Evolutionary conservation across 2,329 filamentous ascomycete genomes (phyloP), one percentile per base, ranked within the genome.

Genomic region (Cladophialophora yegresii): DNA sequence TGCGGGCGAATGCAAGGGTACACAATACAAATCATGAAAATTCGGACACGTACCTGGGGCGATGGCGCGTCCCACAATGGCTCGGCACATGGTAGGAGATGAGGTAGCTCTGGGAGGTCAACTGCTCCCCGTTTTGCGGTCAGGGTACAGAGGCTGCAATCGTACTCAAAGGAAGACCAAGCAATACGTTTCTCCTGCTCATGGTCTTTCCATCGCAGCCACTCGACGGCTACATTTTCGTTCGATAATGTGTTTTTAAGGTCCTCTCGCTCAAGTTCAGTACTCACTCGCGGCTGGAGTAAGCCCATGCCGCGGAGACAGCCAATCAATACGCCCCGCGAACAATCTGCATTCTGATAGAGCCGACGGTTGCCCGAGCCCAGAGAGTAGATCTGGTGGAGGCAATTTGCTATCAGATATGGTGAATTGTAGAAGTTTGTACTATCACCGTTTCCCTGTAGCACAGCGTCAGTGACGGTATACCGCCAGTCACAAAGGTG

Each of bases 141-240:
- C 49, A 68, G 28, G 7, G 66, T 68, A 50, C 66, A 65, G 7
- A 68, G 61, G 56, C 63, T 68, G 58, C 66, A 68, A 32, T 68
- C 66, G 53, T 68, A 68, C 33, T 68, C 66, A 50, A 68, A 68
- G 5, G 61, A 56, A 40, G 66, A 65, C 66, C 66, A 68, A 22
- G 66, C 63, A 33, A 68, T 62, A 7, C 66, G 63, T 33, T 63
- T 63, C 23, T 63, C 66, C 28, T 68, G 63, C 47, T 68, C 62
- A 22, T 63, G 59, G 43, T 65, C 66, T 36, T 63, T 65, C 66
- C 66, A 68, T 22, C 61, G 56, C 12, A 63, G 54, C 66, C 66
- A 68, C 43, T 63, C 63, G 32, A 26, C 43, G 20, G 20, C 12
- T 8, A 54, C 30, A 49, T 65, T 62, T 16, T 56, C 61, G 22